Base-by-base conservation (phyloP, 345 rosid genomes). In the Citrus inodora region DNA sequence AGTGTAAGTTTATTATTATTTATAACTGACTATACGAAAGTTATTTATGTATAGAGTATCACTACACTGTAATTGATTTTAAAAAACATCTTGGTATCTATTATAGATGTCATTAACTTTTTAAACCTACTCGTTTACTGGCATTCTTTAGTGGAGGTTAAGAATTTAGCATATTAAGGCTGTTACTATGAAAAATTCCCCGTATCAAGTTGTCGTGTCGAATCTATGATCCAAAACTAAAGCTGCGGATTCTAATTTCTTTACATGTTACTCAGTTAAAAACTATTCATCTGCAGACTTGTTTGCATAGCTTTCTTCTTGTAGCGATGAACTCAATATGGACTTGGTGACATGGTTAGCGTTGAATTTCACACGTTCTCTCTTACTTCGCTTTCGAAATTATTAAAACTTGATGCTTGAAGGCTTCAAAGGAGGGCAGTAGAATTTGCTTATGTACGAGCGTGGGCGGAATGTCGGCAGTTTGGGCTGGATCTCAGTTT, bases 1-100 rank as follows among this genome's bases (percentile, higher is more conserved):
- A 0, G 1, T 42, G 1, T 0, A 10, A 3, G 0, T 42, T 10
- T 7, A 42, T 42, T 42, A 0, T 42, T 42, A 10, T 42, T 40
- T 42, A 10, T 42, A 42, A 10, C 0, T 42, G 4, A 42, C 0
- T 46, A 13, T 11, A 13, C 0, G 5, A 0, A 13, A 46, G 0
- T 13, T 11, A 46, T 46, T 46, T 1, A 0, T 11, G 10, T 13
- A 3, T 0, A 46, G 17, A 46, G 1, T 13, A 1, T 11, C 0
- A 13, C 17, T 42, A 42, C 0, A 40, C 14, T 2, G 1, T 40
- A 40, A 61, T 61, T 61, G 32, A 19, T 61, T n/a, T 38, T 74
- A 14, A 32, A 56, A 14, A 72, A 42, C 2, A 6, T 40, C 33
- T 5, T 40, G 37, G 4, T 13, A 9, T 51, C 19, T 3, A 28